phyloP scores from a whole-genome alignment of 2,329 filamentous ascomycete genomes.

The Rasamsonia emersonii region DNA sequence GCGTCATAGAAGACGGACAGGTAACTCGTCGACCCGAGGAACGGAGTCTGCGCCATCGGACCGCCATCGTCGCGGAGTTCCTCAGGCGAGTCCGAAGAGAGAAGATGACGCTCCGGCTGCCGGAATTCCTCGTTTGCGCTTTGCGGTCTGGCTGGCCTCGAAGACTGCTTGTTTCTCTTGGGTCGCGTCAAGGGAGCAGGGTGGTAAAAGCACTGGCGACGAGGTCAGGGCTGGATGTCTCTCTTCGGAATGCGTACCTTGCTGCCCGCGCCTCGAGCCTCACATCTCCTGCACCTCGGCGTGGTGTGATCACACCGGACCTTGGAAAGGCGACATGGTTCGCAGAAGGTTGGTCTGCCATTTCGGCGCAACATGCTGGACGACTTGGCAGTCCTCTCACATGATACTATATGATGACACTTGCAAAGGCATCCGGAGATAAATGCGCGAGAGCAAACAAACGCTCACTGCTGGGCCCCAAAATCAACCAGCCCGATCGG shows the following conservation, averaged over 20 bases:
- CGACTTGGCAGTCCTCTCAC: too few relatives aligned
- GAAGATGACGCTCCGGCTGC: too few relatives aligned
- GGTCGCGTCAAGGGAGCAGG: slow-evolving; percentile 4
- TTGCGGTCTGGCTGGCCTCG: not conserved
- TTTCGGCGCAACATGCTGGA: slow-evolving; percentile 26
- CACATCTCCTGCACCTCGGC: slow-evolving; percentile 16
- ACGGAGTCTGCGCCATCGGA: slow-evolving; percentile 1
- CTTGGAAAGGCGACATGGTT: slow-evolving; percentile 30
- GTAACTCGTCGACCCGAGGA: slow-evolving; percentile 7
- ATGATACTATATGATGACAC: too few relatives aligned
- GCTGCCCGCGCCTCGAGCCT: slow-evolving; percentile 3
- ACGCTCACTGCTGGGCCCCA: too few relatives aligned
- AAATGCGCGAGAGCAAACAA: too few relatives aligned
- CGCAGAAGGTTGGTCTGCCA: slow-evolving; percentile 29
- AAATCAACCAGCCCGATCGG: too few relatives aligned
- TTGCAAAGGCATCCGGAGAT: too few relatives aligned
- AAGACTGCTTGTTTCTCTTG: slow-evolving; percentile 1
- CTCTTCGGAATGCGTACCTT: not conserved
- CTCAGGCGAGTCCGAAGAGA: too few relatives aligned
- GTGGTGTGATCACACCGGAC: slow-evolving; percentile 27
- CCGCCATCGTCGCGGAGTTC: too few relatives aligned
- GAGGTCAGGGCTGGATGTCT: not conserved
- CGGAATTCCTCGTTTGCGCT: too few relatives aligned
- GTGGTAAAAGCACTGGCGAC: slow-evolving; percentile 6
- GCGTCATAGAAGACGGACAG: slow-evolving; percentile 6